A percentile compares a stretch with the other conserved stretches of the same genome.
Evolutionary conservation across 2,329 filamentous ascomycete genomes (phyloP).

Genomic region (Cladosporium sp.): DNA sequence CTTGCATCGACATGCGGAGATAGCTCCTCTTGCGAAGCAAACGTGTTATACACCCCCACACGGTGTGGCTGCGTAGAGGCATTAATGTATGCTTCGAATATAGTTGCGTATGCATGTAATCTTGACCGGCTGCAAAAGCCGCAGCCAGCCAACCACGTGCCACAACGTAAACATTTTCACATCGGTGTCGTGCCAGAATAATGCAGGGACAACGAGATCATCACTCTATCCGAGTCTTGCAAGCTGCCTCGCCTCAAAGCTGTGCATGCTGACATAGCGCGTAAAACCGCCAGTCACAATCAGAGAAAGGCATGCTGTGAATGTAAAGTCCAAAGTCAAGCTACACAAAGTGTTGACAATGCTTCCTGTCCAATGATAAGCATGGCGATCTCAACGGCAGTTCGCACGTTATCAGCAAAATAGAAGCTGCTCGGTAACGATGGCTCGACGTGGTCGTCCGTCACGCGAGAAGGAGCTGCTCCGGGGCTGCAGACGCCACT

Average conservation of each 20-base stretch:
- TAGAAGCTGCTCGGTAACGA: too few relatives aligned
- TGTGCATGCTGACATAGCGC: too few relatives aligned
- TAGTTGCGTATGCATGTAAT: not conserved
- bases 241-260: too few relatives aligned
- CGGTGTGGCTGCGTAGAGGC: too few relatives aligned
- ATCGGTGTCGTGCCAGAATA: too few relatives aligned
- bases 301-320: too few relatives aligned
- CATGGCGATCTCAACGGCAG: not conserved
- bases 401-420: not conserved
- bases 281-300: too few relatives aligned
- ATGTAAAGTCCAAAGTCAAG: too few relatives aligned
- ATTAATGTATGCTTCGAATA: not conserved
- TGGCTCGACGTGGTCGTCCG: not conserved
- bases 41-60: too few relatives aligned
- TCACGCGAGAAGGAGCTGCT: conserved; percentile 1
- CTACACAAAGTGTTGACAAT: not conserved
- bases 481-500: conserved; percentile 7
- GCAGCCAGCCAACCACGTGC: not conserved
- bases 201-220: too few relatives aligned
- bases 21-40: not conserved
- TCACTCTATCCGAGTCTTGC: too few relatives aligned
- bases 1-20: not conserved
- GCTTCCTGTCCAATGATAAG: not conserved
- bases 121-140: not conserved
- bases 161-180: not conserved